Conservation (phyloP, 2,329 filamentous ascomycete genomes). For the Orbilia ellipsospora region DNA sequence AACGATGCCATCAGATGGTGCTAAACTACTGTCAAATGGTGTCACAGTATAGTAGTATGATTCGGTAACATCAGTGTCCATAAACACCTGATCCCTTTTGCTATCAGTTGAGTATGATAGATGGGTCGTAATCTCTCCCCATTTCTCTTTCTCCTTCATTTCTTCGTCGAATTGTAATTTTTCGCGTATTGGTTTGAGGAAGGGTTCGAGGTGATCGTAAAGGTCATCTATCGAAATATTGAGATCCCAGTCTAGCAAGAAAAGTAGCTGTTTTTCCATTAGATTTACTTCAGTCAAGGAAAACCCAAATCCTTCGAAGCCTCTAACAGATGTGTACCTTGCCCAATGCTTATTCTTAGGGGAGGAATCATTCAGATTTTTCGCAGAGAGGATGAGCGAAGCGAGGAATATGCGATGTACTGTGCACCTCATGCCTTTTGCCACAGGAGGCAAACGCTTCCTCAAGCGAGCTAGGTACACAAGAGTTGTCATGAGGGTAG, state of each 20-base stretch:
- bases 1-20: neutral
- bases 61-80: neutral
- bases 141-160: conserved; percentile 63
- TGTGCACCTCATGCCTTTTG: conserved; percentile 95
- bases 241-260: conserved; percentile 93
- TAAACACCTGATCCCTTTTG: neutral
- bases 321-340: conserved; percentile 82
- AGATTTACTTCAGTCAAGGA: conserved; percentile 95
- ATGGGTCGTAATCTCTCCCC: conserved; percentile 1
- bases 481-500: conserved; percentile 94
- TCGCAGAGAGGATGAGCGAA: conserved; percentile 84
- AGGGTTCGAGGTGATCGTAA: conserved; percentile 84
- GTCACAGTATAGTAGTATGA: neutral
- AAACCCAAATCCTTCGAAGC: conserved; percentile 84
- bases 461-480: conserved; percentile 91
- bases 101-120: neutral
- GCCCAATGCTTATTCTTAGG: conserved; percentile 99
- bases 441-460: conserved; percentile 86
- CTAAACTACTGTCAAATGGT: too few relatives aligned
- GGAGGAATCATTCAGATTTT: conserved; percentile 98
- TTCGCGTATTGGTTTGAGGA: conserved; percentile 83
- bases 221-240: conserved; percentile 86
- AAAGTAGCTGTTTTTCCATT: conserved; percentile 98
- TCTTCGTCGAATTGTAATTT: conserved; percentile 64
- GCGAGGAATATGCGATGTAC: conserved; percentile 98